Evolutionary conservation across 2,329 filamentous ascomycete genomes (phyloP).

Genomic region (Cadophora luteo-olivacea): DNA sequence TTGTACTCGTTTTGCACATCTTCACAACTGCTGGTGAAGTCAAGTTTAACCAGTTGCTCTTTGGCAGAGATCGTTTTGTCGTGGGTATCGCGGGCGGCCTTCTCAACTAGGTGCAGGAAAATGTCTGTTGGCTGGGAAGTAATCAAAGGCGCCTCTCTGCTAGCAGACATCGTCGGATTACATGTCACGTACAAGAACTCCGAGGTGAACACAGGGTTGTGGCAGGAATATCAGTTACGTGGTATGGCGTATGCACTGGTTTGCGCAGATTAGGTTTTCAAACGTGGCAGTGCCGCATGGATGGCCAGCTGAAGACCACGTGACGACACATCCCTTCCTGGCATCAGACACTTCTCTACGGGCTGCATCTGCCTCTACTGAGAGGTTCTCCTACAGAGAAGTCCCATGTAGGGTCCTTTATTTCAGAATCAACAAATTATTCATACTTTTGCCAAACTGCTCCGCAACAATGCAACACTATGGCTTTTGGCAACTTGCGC

Average conservation of each 20-base stretch:
- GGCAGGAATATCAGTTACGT: neutral
- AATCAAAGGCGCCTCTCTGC: conserved; percentile 2
- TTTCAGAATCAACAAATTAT: neutral
- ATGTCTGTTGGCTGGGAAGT: conserved; percentile 25
- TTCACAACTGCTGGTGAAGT: conserved; percentile 26
- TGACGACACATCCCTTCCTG: neutral
- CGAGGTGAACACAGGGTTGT: neutral
- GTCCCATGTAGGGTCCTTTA: neutral
- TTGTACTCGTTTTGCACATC: conserved; percentile 27
- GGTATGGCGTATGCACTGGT: neutral
- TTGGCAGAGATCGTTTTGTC: conserved; percentile 26
- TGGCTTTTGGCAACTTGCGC: too few species aligned
- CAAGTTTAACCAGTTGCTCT: conserved; percentile 26
- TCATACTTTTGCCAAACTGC: neutral
- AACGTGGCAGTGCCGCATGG: conserved; percentile 1
- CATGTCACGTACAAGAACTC: neutral
- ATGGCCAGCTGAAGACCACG: conserved; percentile 1
- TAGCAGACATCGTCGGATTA: neutral
- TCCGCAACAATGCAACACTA: too few species aligned
- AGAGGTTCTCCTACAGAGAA: neutral
- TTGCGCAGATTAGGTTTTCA: neutral
- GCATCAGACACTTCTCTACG: neutral
- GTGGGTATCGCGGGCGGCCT: conserved; percentile 20
- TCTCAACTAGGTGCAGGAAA: conserved; percentile 27
- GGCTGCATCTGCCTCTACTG: too few species aligned